Percentiles rank a stretch among this genome's conserved stretches.
phyloP scores from a whole-genome alignment of 306 rosid genomes.

The Canavalia ensiformis region DNA sequence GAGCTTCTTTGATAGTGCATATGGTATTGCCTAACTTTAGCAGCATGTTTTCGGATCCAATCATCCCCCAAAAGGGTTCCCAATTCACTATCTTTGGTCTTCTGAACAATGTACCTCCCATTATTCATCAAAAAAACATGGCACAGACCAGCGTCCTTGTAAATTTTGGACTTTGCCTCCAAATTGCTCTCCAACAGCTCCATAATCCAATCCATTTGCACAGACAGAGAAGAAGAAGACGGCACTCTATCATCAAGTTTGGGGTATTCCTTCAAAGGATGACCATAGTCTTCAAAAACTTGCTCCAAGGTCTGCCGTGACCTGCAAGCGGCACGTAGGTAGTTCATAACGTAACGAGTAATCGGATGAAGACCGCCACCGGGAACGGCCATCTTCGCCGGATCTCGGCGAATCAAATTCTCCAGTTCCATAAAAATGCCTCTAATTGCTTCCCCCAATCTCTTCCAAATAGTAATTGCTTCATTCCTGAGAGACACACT shows the following conservation, averaged over 20 bases:
- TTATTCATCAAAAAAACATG: constrained; percentile 90
- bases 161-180: constrained; percentile 88
- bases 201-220: constrained; percentile 94
- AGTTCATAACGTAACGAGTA: constrained; percentile 96
- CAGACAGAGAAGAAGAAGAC: constrained; percentile 63
- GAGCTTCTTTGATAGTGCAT: constrained; percentile 80
- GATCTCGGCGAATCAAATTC: constrained; percentile 89
- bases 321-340: constrained; percentile 86
- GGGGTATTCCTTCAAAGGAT: constrained; percentile 56
- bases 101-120: constrained; percentile 85
- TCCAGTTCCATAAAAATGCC: constrained; percentile 96
- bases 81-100: constrained; percentile 79
- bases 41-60: constrained; percentile 88
- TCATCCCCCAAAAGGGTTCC: constrained; percentile 82
- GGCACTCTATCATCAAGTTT: constrained; percentile 66
- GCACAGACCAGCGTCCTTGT: constrained; percentile 73
- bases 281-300: constrained; percentile 74
- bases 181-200: constrained; percentile 87
- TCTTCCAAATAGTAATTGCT: constrained; percentile 84
- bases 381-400: constrained; percentile 80
- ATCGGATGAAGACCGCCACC: constrained; percentile 95
- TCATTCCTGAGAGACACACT: constrained; percentile 78
- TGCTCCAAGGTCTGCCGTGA: constrained; percentile 80
- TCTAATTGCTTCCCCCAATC: constrained; percentile 83
- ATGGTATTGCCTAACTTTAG: constrained; percentile 73